Base-by-base conservation (phyloP, 139 green algal species). In the Chlamydomonas applanata region DNA sequence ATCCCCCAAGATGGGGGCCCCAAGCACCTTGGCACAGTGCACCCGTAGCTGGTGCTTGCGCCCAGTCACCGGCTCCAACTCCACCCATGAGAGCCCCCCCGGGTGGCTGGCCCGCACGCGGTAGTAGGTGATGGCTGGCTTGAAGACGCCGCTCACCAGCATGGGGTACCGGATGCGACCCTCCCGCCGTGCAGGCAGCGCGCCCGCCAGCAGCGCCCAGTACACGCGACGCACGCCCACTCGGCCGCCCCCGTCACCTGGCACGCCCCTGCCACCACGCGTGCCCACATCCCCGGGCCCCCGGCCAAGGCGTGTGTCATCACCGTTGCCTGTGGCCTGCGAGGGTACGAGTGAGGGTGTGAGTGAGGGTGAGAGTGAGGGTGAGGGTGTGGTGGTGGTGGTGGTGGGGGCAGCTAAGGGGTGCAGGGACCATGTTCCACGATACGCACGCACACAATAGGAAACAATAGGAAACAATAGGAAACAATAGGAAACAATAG, bases 41-140 rank as follows among this genome's bases (percentile, higher is more conserved):
- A 79, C 52, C 1, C 78, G 72, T 16, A 83, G 78, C 78, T 83
- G 78, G 57, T 83, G 78, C 17, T 53, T 65, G 7, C 77, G 77
- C 27, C 75, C 75, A 35, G 75, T 81, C 44, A 76, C 57, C 32
- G 69, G 69, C 60, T 54, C 30, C 54, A 82, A 54, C 64, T 78
- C 63, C 36, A 82, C 54, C 71, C 71, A 78, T 4, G 40, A 59
- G 4, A 78, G 22, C 20, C 64, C 63, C 19, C 34, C 53, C 35
- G 27, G 40, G 40, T 40, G 49, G n/a, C 44, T 71, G 52, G 27
- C 34, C 20, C n/a, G 20, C 20, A 78, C 71, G 2, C 71, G 54
- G 29, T 53, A 73, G 27, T 73, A 29, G 7, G 67, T 73, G 13
- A 73, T 1, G 1, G 67, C 67, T 2, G 67, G 44, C 2, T 17